Evolutionary conservation across 495 filamentous ascomycete species (phyloP), one percentile per base, ranked within the genome.

Genomic region (Penicillium pancosmium): DNA sequence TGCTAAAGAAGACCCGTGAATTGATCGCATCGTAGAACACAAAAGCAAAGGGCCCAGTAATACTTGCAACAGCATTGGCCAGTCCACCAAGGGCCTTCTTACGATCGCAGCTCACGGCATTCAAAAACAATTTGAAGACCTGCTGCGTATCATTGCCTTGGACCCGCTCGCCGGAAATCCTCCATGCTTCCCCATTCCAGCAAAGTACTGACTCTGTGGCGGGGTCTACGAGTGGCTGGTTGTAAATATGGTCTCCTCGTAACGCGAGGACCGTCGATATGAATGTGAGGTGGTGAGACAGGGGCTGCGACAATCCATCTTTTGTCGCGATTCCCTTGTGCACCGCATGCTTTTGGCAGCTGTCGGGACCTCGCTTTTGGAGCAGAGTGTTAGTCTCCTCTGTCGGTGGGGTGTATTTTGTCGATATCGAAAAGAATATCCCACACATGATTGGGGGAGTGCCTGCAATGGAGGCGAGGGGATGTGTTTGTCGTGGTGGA

Each of bases 171-270:
- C 81, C 70, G 18, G 76, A 78, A 53, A 96, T 81, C 52, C 81
- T 87, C 94, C 94, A 99, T 9, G 92, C 95, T 69, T 99, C 94
- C n/a, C 94, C 94, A 65, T 98, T 98, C 93, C 94, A 99, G 80
- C 93, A 97, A 15, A 99, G 80, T 12, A 91, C 78, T 9, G 90
- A 93, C 18, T 81, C 81, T n/a, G 80, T 83, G 2, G 61, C 56
- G 5, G 62, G 16, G 63, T 91, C 86, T 40, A 80, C 72, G 18
- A 96, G 81, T 1, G 94, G 94, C 64, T 99, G 94, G 13, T 72
- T 67, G 16, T 87, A 83, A 47, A 95, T 64, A 57, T 82, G 78
- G 36, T 86, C 80, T 19, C 94, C 93, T 62, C 94, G 84, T 18
- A 99, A 78, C 5, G 92, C 84, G 5, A 99, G 82, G 1, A 99